Percentiles rank a stretch among this genome's conserved stretches.
Evolutionary conservation across 1,139 yeast species (phyloP).

Genomic region (Magnusiomyces suaveolens): DNA sequence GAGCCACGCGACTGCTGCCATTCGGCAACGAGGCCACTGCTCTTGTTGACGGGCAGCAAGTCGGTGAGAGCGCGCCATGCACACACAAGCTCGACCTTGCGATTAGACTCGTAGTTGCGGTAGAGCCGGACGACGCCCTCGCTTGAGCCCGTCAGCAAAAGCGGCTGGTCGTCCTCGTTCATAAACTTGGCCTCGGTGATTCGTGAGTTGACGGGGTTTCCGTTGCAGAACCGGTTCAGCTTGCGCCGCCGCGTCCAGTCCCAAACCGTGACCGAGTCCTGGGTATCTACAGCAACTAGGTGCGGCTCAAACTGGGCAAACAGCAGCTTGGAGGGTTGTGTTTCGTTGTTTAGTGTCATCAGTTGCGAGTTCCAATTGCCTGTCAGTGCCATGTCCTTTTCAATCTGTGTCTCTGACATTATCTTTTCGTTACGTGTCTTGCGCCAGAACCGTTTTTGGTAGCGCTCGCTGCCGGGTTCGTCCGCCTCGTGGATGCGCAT

Average conservation of each 20-base stretch:
- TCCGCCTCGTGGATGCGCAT: constrained; percentile 79
- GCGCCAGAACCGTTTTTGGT: constrained; percentile 78
- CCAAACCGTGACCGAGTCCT: constrained; percentile 77
- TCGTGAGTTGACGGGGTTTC: constrained; percentile 78
- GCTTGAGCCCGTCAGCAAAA: constrained; percentile 78
- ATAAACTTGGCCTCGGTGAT: constrained; percentile 78
- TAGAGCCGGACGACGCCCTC: constrained; percentile 88
- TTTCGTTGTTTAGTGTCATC: constrained; percentile 56
- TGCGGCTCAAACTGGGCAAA: constrained; percentile 90
- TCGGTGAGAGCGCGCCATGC: constrained; percentile 95
- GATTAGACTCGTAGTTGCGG: constrained; percentile 56
- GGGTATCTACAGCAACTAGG: constrained; percentile 71
- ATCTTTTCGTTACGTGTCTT: constrained; percentile 79
- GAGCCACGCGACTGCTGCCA: constrained; percentile 98
- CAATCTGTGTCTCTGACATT: constrained; percentile 81
- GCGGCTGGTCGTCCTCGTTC: constrained; percentile 86
- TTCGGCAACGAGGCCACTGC: constrained; percentile 78
- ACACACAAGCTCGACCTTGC: constrained; percentile 55
- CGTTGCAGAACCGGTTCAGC: constrained; percentile 66
- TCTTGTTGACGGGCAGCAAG: constrained; percentile 53
- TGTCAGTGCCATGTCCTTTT: constrained; percentile 68
- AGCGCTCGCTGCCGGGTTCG: constrained; percentile 87
- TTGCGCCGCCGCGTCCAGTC: constrained; percentile 64
- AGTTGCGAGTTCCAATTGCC: constrained; percentile 76
- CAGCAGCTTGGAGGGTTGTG: constrained; percentile 68